Evolutionary conservation across 179 eudicot species (phyloP).

Genomic region (Beta macrorhiza): DNA sequence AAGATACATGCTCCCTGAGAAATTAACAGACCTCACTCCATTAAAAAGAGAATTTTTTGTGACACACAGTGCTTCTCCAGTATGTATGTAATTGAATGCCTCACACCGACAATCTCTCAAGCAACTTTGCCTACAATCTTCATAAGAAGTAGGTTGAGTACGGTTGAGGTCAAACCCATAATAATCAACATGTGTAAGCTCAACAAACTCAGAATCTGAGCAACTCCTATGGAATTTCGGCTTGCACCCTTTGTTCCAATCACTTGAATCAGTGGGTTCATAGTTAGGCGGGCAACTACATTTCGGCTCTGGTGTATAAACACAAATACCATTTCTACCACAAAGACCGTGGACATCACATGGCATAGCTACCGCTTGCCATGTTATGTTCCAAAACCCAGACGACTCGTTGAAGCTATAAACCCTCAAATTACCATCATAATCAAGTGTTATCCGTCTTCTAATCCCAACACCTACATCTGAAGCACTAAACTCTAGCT

Average conservation of each 20-base stretch:
- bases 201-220: constrained; percentile 37
- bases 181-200: constrained; percentile 42
- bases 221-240: constrained; percentile 34
- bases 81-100: constrained; percentile 44
- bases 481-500: constrained; percentile 35
- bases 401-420: constrained; percentile 45
- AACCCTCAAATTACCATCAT: constrained; percentile 58
- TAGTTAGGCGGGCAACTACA: constrained; percentile 52
- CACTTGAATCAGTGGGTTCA: constrained; percentile 29
- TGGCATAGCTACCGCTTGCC: constrained; percentile 44
- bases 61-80: constrained; percentile 32
- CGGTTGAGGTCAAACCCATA: constrained; percentile 32
- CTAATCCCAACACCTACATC: constrained; percentile 43
- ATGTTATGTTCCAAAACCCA: constrained; percentile 38
- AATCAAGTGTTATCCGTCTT: constrained; percentile 53
- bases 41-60: constrained; percentile 44
- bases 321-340: constrained; percentile 52
- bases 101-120: constrained; percentile 36
- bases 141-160: not conserved
- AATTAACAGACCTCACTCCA: constrained; percentile 31
- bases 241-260: constrained; percentile 56
- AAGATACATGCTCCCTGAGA: constrained; percentile 29
- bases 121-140: constrained; percentile 37
- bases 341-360: constrained; percentile 58
- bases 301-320: constrained; percentile 33